Conservation (phyloP, 2,329 filamentous ascomycete species). For the Aphanoascus verrucosus region DNA sequence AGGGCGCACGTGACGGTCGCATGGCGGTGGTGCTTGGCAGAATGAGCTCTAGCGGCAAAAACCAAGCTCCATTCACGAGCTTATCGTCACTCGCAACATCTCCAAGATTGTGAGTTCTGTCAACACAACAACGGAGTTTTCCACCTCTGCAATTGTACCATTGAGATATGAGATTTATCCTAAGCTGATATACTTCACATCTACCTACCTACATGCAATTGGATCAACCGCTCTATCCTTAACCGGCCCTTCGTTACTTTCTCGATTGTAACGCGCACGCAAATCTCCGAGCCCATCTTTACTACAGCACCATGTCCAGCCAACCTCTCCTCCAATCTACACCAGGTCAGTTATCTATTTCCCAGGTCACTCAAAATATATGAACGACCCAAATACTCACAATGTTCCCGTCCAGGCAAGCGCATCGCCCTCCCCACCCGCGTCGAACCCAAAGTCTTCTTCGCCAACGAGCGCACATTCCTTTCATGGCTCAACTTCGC, state of each 20-base stretch:
- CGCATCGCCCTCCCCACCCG: slow-evolving; percentile 95
- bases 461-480: slow-evolving; percentile 98
- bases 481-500: slow-evolving; percentile 99
- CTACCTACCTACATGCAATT: no score
- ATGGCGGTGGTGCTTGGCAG: no score
- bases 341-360: slow-evolving; percentile 52
- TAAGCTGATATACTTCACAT: no score
- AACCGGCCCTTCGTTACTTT: neutral
- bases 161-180: no score
- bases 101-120: no score
- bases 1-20: no score
- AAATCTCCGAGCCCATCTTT: no score
- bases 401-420: slow-evolving; percentile 55
- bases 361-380: slow-evolving; percentile 6
- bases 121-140: no score
- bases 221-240: neutral
- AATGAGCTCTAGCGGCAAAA: no score
- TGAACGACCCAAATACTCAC: slow-evolving; percentile 11
- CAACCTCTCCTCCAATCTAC: slow-evolving; percentile 92
- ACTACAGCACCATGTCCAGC: slow-evolving; percentile 60
- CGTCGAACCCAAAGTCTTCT: slow-evolving; percentile 99
- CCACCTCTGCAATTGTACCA: no score
- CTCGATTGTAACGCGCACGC: neutral
- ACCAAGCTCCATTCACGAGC: no score
- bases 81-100: no score